Evolutionary conservation across 495 filamentous ascomycete genomes (phyloP).

Genomic region (Jackrogersella multiformis): DNA sequence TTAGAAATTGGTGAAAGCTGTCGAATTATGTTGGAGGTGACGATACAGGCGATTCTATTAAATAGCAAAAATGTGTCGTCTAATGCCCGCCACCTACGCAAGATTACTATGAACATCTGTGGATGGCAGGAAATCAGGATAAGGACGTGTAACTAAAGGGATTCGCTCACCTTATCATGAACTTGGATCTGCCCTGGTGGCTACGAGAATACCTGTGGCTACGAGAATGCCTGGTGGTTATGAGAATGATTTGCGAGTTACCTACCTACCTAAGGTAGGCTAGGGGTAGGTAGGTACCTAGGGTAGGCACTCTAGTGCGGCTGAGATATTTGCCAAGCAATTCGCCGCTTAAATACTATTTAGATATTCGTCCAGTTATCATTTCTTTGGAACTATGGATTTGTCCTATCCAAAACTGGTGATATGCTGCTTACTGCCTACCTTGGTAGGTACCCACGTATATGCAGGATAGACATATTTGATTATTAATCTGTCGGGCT

Average conservation of each 20-base stretch:
- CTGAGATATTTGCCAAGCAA: neutral
- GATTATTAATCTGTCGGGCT: too few species aligned
- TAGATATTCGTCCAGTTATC: neutral
- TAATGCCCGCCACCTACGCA: too few species aligned
- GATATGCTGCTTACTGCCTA: neutral
- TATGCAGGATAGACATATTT: too few species aligned
- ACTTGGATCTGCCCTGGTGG: neutral
- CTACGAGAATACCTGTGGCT: neutral
- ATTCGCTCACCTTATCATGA: neutral
- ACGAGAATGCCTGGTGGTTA: too few species aligned
- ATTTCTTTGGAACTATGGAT: neutral
- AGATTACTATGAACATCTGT: too few species aligned
- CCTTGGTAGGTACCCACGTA: too few species aligned
- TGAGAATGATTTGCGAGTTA: too few species aligned
- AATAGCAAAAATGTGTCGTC: neutral
- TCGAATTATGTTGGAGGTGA: neutral
- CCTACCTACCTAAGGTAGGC: neutral
- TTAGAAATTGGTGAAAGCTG: neutral
- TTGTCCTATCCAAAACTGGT: neutral
- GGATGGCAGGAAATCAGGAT: neutral
- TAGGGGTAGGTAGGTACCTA: neutral
- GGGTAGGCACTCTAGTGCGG: slow-evolving; percentile 1
- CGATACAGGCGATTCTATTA: neutral
- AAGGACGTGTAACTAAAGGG: neutral
- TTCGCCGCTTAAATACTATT: neutral